phyloP scores from a whole-genome alignment of 2,329 filamentous ascomycete species.

The Trichoderma sp. region DNA sequence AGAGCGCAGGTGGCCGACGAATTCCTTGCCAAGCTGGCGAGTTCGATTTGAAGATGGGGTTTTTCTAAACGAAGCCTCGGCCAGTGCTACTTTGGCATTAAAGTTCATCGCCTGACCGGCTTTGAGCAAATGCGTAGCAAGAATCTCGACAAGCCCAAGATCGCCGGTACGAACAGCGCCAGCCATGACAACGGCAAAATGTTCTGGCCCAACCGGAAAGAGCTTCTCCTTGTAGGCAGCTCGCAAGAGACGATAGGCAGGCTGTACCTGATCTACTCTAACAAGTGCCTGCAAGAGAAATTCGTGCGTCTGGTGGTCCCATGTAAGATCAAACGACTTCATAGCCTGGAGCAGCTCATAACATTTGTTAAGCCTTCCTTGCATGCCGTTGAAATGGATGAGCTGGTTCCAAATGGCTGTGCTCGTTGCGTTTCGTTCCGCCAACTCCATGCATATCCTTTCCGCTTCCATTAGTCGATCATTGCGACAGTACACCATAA shows the following conservation, averaged over 20 bases:
- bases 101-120: conserved; percentile 46
- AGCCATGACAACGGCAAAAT: conserved; percentile 56
- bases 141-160: conserved; percentile 42
- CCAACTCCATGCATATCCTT: conserved; percentile 49
- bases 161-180: conserved; percentile 51
- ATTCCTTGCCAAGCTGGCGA: conserved; percentile 30
- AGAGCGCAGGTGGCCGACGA: conserved; percentile 34
- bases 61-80: conserved; percentile 40
- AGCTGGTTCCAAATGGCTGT: conserved; percentile 78
- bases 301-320: conserved; percentile 53
- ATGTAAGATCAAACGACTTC: conserved; percentile 48
- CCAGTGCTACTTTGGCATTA: conserved; percentile 44
- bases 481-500: conserved; percentile 64
- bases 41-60: conserved; percentile 31
- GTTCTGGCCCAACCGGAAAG: conserved; percentile 49
- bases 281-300: conserved; percentile 52
- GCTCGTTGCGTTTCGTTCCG: conserved; percentile 51
- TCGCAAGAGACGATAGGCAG: conserved; percentile 51
- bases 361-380: conserved; percentile 54
- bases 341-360: conserved; percentile 52
- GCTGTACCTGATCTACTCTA: conserved; percentile 50
- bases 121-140: conserved; percentile 47
- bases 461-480: conserved; percentile 40
- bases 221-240: conserved; percentile 45
- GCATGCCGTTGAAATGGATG: conserved; percentile 66